Percentiles rank a stretch among this genome's conserved stretches.
Conservation (phyloP, 2,329 filamentous ascomycete genomes). For the Colletotrichum camelliae region DNA sequence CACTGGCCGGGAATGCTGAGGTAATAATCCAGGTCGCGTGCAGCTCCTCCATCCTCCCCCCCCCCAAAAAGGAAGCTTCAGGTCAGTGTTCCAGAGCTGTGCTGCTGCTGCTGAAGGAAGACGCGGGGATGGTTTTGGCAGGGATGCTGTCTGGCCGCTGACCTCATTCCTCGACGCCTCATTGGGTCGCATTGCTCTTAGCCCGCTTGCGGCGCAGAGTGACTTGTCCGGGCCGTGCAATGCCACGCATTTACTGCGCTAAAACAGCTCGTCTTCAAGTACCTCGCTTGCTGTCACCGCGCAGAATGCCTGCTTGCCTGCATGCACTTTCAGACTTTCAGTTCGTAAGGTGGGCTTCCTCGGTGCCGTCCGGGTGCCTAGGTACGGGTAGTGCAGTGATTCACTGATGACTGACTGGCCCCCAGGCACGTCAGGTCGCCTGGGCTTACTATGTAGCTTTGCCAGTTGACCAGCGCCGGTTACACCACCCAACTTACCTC, state of each 20-base stretch:
- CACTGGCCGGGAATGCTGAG: background rate
- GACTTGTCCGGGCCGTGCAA: background rate
- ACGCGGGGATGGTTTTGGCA: constrained; percentile 7
- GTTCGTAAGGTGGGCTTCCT: background rate
- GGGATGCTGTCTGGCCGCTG: background rate
- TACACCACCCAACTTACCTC: background rate
- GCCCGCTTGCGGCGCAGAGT: constrained; percentile 16
- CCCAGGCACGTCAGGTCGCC: background rate
- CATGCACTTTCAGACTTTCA: background rate
- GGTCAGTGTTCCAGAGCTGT: background rate
- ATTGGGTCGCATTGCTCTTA: constrained; percentile 11
- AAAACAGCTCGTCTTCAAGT: background rate
- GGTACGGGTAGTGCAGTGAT: background rate
- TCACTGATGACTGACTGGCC: background rate
- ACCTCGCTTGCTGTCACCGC: background rate
- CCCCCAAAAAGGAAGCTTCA: background rate
- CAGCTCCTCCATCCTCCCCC: background rate
- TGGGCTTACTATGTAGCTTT: background rate
- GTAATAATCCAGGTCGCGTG: background rate
- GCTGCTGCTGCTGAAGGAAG: background rate
- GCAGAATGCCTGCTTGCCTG: background rate
- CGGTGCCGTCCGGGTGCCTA: background rate
- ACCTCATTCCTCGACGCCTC: constrained; percentile 1
- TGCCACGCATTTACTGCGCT: background rate
- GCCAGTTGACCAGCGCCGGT: background rate